Evolutionary conservation across 164 flowering plant species (phyloP).

Genomic region (Sextonia rubra): DNA sequence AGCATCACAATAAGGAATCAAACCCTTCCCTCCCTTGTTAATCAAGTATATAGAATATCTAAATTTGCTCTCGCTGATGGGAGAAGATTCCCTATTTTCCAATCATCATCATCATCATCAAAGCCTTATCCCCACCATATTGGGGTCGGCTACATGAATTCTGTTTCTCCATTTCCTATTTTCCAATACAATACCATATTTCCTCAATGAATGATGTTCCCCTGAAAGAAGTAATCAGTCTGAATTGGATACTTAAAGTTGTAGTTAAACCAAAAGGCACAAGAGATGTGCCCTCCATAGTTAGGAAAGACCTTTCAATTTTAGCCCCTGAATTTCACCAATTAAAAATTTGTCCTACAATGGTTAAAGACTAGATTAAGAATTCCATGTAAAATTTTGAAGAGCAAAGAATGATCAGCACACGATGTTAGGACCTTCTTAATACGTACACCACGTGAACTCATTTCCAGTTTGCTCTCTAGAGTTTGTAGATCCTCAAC

Average conservation of each 20-base stretch:
- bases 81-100: too few species aligned
- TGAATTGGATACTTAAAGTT: slow-evolving; percentile 18
- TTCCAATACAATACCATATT: slow-evolving; percentile 68
- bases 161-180: slow-evolving; percentile 53
- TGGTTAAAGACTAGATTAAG: slow-evolving; percentile 13
- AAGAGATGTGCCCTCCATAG: not conserved
- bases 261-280: not conserved
- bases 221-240: slow-evolving; percentile 39
- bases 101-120: too few species aligned
- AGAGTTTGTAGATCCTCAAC: slow-evolving; percentile 69
- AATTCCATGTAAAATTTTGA: not conserved
- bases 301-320: slow-evolving; percentile 50
- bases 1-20: too few species aligned
- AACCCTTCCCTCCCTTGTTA: too few species aligned
- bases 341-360: slow-evolving; percentile 68
- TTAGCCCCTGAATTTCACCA: slow-evolving; percentile 75
- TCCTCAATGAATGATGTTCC: slow-evolving; percentile 67
- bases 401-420: not conserved
- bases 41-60: too few species aligned
- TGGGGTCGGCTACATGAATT: not conserved
- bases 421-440: slow-evolving; percentile 54
- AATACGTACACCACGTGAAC: slow-evolving; percentile 68
- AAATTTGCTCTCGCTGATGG: too few species aligned
- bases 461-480: slow-evolving; percentile 82
- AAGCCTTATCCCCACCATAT: too few species aligned